Percentiles rank a stretch among this genome's conserved stretches.
Evolutionary conservation across 306 rosid genomes (phyloP).

Genomic region (Quercus engelmannii): DNA sequence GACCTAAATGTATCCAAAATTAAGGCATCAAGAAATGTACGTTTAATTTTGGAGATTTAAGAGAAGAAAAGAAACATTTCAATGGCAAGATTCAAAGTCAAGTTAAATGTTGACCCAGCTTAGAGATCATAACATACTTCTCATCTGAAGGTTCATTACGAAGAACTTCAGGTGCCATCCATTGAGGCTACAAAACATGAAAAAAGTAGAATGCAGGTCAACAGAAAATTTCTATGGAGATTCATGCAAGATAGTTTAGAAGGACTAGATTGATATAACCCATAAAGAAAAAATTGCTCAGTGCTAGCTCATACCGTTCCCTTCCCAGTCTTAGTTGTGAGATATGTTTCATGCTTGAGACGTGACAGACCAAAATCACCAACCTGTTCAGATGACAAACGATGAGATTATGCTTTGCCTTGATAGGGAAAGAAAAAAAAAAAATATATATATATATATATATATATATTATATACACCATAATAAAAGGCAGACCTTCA

Average conservation of each 20-base stretch:
- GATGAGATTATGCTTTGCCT: constrained; percentile 16
- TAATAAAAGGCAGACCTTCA: constrained; percentile 59
- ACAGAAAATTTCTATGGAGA: background rate
- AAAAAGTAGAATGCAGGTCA: background rate
- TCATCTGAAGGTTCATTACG: constrained; percentile 97
- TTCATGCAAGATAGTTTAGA: constrained; percentile 11
- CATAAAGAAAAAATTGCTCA: background rate
- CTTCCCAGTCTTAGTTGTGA: constrained; percentile 91
- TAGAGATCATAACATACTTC: constrained; percentile 53
- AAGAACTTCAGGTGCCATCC: constrained; percentile 99
- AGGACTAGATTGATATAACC: constrained; percentile 1
- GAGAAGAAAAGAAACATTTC: constrained; percentile 1
- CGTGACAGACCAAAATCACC: constrained; percentile 99
- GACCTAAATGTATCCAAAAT: constrained; percentile 57
- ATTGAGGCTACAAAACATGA: constrained; percentile 79
- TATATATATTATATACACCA: too few species aligned
- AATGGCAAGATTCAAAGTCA: background rate
- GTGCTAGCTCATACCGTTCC: constrained; percentile 69
- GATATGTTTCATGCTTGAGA: constrained; percentile 86
- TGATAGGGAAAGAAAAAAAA: background rate
- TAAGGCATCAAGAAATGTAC: constrained; percentile 9
- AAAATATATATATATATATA: too few species aligned
- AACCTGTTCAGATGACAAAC: constrained; percentile 51
- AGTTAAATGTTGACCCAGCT: background rate
- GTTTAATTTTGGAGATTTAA: constrained; percentile 9